These are phyloP conservation scores for Prunus armeniaca DNA, from an alignment of 306 rosid species.

Conservation along the genomic window DNA sequence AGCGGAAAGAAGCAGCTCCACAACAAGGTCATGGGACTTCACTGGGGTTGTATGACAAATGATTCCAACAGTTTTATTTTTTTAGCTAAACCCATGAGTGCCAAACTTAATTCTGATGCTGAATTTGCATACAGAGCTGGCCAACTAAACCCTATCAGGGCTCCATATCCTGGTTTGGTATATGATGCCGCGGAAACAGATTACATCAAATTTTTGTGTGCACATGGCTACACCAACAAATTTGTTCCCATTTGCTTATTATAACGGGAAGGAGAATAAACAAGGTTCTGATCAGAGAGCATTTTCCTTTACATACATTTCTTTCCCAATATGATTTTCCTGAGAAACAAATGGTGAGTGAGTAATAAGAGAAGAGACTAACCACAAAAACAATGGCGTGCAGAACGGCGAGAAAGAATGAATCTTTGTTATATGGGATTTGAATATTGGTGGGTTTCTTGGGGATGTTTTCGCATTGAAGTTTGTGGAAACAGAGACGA, in stretches of 20 bases:
- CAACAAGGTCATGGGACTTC: slow-evolving; percentile 8
- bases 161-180: slow-evolving; percentile 41
- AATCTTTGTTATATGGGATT: background rate
- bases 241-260: background rate
- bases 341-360: background rate
- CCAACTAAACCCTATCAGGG: slow-evolving; percentile 31
- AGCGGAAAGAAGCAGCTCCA: no score
- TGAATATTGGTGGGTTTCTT: slow-evolving; percentile 7
- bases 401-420: background rate
- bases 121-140: slow-evolving; percentile 53
- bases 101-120: background rate
- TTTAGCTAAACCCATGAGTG: slow-evolving; percentile 36
- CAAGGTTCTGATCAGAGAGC: background rate
- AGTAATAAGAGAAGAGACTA: background rate
- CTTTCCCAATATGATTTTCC: background rate
- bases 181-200: slow-evolving; percentile 35
- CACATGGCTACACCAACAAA: slow-evolving; percentile 32
- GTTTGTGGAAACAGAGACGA: slow-evolving; percentile 22
- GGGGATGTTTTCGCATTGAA: slow-evolving; percentile 15
- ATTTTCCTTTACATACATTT: slow-evolving; percentile 22
- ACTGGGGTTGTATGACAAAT: background rate
- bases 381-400: slow-evolving; percentile 30
- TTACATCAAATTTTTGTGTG: slow-evolving; percentile 39
- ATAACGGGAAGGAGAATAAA: background rate
- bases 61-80: background rate